Evolutionary conservation across 257 asterid genomes (phyloP), one percentile per base, ranked within the genome.

Genomic region (Nicotiana undulata): DNA sequence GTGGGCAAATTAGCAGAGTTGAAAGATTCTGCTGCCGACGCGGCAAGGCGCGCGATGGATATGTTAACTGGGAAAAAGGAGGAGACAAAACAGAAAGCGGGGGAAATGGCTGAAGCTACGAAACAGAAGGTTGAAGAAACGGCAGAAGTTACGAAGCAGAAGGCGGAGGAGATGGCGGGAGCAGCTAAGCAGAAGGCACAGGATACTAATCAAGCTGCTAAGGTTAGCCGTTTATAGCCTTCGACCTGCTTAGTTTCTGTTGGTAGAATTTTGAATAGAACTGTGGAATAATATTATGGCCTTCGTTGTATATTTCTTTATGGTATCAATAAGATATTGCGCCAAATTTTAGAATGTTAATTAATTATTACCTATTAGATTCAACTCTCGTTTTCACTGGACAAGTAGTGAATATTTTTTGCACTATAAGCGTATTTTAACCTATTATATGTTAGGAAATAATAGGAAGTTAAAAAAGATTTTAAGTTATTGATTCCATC

Each of bases 61-160:
- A 90, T n/a, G 67, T 11, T 94, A 3, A 89, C 94, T 0, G 96
- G 96, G 15, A 94, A 94, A 88, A 91, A 84, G 70, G 97, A 90
- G 13, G 93, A 90, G 77, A 82, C 90, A 0, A 81, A 82, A 80
- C 82, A 86, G 84, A 80, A 72, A 77, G 92, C 80, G 0, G 81
- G 9, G 0, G 92, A 89, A 63, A 82, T 89, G 0, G 84, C 67
- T 0, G 92, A 87, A 53, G 87, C 87, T 0, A 81, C 85, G 0
- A 87, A 83, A 17, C 70, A 87, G 63, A 90, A 82, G 72, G 82
- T 88, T 0, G 80, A 3, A 3, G 91, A 87, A 1, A 78, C 85
- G 0, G 37, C 32, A 0, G 81, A 15, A 10, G 63, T 34, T 0
- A 56, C 81, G 0, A 79, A 74, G 34, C 75, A 70, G 63, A 81